phyloP scores from a whole-genome alignment of 2,329 filamentous ascomycete genomes.

The Claviceps sp. region DNA sequence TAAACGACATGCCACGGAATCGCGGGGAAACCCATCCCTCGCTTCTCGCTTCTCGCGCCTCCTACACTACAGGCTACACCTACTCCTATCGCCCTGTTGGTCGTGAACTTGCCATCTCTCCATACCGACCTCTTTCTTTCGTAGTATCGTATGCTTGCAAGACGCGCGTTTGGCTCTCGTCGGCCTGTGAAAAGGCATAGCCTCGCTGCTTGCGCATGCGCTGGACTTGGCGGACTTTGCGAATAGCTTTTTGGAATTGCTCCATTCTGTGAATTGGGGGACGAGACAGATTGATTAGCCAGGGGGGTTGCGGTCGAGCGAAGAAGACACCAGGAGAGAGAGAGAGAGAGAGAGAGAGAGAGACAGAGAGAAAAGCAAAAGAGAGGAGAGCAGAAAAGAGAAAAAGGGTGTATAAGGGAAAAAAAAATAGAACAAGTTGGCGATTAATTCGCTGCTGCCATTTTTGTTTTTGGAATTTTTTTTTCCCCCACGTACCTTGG shows the following conservation, averaged over 20 bases:
- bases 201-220: conserved; percentile 98
- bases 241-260: conserved; percentile 98
- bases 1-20: background rate
- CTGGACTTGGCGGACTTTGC: conserved; percentile 95
- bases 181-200: conserved; percentile 94
- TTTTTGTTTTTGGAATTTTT: too few species aligned
- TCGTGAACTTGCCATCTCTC: conserved; percentile 65
- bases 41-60: background rate
- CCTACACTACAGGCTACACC: background rate
- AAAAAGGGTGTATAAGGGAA: background rate
- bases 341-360: too few species aligned
- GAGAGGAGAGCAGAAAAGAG: background rate
- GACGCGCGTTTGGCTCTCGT: conserved; percentile 89
- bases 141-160: conserved; percentile 98
- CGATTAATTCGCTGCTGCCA: too few species aligned
- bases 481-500: conserved; percentile 50
- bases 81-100: conserved; percentile 12
- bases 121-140: conserved; percentile 76
- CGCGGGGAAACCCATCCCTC: background rate
- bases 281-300: background rate
- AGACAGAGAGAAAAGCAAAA: too few species aligned
- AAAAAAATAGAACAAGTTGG: background rate
- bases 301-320: background rate
- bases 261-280: conserved; percentile 59
- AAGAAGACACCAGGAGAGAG: too few species aligned